A percentile compares a stretch with the other conserved stretches of the same genome.
phyloP scores from a whole-genome alignment of 2,329 filamentous ascomycete species.

The Stemphylium vesicarium region DNA sequence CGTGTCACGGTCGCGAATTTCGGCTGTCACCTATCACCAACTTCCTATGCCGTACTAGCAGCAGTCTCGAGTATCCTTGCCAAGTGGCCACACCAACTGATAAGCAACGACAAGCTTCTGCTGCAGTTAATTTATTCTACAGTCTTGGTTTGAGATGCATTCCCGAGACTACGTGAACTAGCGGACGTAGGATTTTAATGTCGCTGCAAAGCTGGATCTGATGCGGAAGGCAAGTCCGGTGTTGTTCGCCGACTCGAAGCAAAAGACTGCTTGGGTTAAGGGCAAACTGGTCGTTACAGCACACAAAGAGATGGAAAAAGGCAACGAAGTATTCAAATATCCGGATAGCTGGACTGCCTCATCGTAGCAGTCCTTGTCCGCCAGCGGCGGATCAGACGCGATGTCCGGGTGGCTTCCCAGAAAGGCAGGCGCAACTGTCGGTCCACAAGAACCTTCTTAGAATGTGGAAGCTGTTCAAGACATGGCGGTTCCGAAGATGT shows the following conservation, averaged over 20 bases:
- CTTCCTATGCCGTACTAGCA: conserved; percentile 5
- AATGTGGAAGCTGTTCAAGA: not conserved
- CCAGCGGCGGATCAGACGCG: too few species aligned
- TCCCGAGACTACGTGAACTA: too few species aligned
- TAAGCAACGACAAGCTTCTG: conserved; percentile 11
- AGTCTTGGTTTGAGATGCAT: not conserved
- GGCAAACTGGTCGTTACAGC: too few species aligned
- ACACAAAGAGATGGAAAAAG: not conserved
- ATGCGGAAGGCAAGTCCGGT: too few species aligned
- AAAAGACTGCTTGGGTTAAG: too few species aligned
- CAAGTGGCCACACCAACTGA: conserved; percentile 9
- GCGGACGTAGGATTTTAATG: too few species aligned
- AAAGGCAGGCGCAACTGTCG: conserved; percentile 1
- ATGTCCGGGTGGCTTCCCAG: not conserved
- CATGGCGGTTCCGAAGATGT: not conserved
- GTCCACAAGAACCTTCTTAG: not conserved
- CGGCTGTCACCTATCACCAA: not conserved
- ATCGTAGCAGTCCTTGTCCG: too few species aligned
- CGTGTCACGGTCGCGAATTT: not conserved
- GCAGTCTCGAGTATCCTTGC: conserved; percentile 1
- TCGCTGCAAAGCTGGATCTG: too few species aligned
- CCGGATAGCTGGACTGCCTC: too few species aligned
- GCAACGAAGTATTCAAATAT: not conserved
- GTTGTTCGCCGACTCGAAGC: too few species aligned
- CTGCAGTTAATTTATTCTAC: not conserved